Base-by-base conservation (phyloP, 2,329 filamentous ascomycete species). In the Fusarium odoratissimum region DNA sequence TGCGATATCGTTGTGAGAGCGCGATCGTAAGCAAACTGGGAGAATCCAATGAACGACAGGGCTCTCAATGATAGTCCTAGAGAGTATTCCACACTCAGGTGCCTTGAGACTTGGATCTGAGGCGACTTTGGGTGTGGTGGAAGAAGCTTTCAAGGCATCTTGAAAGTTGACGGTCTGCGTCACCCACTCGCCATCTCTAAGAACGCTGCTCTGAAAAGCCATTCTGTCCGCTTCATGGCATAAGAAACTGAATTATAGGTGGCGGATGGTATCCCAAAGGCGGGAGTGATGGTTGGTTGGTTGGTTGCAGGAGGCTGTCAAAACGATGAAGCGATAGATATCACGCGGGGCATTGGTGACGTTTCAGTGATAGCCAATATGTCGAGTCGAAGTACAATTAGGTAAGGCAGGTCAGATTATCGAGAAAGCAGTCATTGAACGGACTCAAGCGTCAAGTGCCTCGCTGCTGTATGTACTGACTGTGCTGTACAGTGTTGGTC, bases 31-130 rank as follows among this genome's bases (percentile, higher is more conserved):
- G 67, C 91, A 90, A n/a, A 91, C 93, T 17, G 95, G 93, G 19
- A 97, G 84, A 46, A 98, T 92, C 85, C 89, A 92, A 78, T 92
- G 91, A 62, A 92, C 88, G 40, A 92, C 85, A 4, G 95, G 93
- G 71, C 93, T 97, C 59, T 91, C 88, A 56, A 95, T 85, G 35
- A 97, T 80, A 0, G 95, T 97, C 77, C 89, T 91, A 2, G 94
- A 94, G 49, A 98, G 85, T 37, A 98, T 79, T 8, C 94, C 96
- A 67, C 91, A 88, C 25, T 81, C 83, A 10, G 92, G 90, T 35
- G 84, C 82, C 56, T 82, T 62, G 77, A 81, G 77, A 56, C 71
- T 79, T 37, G 76, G 80, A 25, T 76, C 79, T 37, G 78, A 75
- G 10, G 77, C 60, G 45, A 74, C 75, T 66, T 79, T 83, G 64